A percentile compares a stretch with the other conserved stretches of the same genome.
Evolutionary conservation across 1,139 yeast species (phyloP).

Genomic region (Yamadazyma epiphylla): DNA sequence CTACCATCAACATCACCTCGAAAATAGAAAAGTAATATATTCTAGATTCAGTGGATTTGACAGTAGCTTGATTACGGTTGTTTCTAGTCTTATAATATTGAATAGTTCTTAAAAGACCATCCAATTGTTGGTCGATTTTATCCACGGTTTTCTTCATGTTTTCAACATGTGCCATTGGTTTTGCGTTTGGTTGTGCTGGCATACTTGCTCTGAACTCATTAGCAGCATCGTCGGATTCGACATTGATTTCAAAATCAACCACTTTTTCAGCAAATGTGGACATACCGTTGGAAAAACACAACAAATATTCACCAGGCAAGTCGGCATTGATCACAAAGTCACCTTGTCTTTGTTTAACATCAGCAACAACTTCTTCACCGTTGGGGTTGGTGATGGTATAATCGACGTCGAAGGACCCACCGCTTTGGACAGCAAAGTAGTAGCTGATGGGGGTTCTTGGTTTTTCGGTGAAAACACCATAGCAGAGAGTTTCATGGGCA

Average conservation of each 20-base stretch:
- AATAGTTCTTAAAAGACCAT: conserved; percentile 59
- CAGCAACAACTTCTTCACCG: conserved; percentile 53
- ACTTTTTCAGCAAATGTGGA: conserved; percentile 84
- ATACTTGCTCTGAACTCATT: conserved; percentile 54
- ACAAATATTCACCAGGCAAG: conserved; percentile 78
- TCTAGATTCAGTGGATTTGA: conserved; percentile 81
- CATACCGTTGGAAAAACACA: conserved; percentile 87
- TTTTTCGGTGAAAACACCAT: conserved; percentile 66
- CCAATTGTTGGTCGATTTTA: conserved; percentile 65
- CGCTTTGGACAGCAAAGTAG: conserved; percentile 89
- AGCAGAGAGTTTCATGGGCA: conserved; percentile 79
- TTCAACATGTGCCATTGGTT: conserved; percentile 57
- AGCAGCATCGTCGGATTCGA: conserved; percentile 51
- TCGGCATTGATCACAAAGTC: conserved; percentile 76
- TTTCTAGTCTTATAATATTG: conserved; percentile 91
- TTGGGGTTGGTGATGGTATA: conserved; percentile 71
- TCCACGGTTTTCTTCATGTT: conserved; percentile 57
- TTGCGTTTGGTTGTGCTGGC: conserved; percentile 59
- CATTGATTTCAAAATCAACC: conserved; percentile 79
- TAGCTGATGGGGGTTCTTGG: conserved; percentile 67
- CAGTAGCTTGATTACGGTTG: conserved; percentile 88
- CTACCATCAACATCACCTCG: conserved; percentile 78
- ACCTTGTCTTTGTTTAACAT: conserved; percentile 75
- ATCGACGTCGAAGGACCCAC: conserved; percentile 84
- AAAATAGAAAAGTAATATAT: conserved; percentile 80